Percentiles rank a stretch among this genome's conserved stretches.
Evolutionary conservation across 805 yeast genomes (phyloP).

Genomic region (Starmerella geochares): DNA sequence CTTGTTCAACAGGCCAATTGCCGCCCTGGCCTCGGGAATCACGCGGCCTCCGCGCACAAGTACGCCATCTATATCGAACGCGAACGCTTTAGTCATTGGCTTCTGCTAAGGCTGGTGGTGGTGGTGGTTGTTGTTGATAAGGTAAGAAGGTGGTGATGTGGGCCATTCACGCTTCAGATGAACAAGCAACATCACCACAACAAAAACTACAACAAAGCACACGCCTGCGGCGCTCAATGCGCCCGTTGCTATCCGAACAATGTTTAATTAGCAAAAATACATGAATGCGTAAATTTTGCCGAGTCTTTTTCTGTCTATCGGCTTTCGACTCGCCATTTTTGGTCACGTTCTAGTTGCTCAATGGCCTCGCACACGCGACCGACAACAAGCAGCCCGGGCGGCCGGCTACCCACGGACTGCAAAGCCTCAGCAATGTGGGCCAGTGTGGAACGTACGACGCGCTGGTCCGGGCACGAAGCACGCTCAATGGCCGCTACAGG

Average conservation of each 20-base stretch:
- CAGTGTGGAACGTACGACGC: slow-evolving; percentile 67
- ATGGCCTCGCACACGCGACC: slow-evolving; percentile 67
- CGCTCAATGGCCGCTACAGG: slow-evolving; percentile 85
- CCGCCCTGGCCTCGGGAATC: slow-evolving; percentile 68
- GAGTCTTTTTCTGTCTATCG: slow-evolving; percentile 18
- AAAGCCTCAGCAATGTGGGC: slow-evolving; percentile 60
- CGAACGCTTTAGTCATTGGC: slow-evolving; percentile 47
- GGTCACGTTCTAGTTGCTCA: slow-evolving; percentile 20
- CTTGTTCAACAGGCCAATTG: slow-evolving; percentile 59
- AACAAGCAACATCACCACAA: too few species aligned
- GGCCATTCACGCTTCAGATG: too few species aligned
- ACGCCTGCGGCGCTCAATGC: too few species aligned
- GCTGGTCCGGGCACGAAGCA: slow-evolving; percentile 87
- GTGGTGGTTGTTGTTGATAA: too few species aligned
- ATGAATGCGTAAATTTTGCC: neutral
- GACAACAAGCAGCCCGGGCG: slow-evolving; percentile 80
- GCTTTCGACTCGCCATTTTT: slow-evolving; percentile 42
- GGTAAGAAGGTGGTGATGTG: neutral
- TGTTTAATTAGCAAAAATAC: neutral
- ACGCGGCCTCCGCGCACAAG: slow-evolving; percentile 75
- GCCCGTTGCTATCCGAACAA: too few species aligned
- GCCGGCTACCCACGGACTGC: slow-evolving; percentile 70
- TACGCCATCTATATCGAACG: slow-evolving; percentile 90
- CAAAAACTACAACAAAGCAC: too few species aligned
- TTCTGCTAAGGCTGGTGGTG: neutral